Evolutionary conservation across 176 grass and related monocot genomes (phyloP), one percentile per base, ranked within the genome.

Genomic region (Bonia amplexicaulis): DNA sequence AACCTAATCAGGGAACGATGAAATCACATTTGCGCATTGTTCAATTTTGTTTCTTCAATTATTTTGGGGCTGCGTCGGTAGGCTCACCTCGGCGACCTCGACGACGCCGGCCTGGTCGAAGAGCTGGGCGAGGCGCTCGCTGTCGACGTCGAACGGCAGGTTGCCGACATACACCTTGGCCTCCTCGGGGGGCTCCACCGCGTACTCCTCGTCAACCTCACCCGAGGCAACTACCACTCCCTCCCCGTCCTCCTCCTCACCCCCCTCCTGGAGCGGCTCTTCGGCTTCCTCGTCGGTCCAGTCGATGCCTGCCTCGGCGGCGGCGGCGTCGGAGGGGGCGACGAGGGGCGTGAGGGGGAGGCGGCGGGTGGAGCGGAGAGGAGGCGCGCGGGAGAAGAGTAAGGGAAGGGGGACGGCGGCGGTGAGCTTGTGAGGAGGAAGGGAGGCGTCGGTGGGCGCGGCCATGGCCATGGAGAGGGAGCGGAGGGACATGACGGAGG

Each of bases 41-140:
- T 37, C 49, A 14, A 39, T 13, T 57, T 55, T 39, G 31, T 39
- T 20, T 55, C 17, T 9, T 35, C 17, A 33, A 31, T 20, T 29
- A 29, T 41, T 44, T 41, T 15, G 39, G 9, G 79, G 4, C 45
- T 54, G 69, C 12, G n/a, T 12, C 4, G 1, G 77, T 14, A 66
- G 26, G 44, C 80, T 91, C 87, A 99, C 93, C 88, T 99, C 96
- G 2, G 96, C 93, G 80, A 92, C 78, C 77, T 99, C 93, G 40
- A 99, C 93, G 44, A 92, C 71, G 44, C 96, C 93, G 33, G 93
- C 91, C 63, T 92, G 74, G 1, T 99, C 91, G 51, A 99, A 99
- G 33, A 99, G 86, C 86, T 92, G 81, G 7, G 93, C 93, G n/a
- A 94, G 91, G 22, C 89, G 53, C 80, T 94, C 90, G 47, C 73